Percentiles rank a stretch among this genome's conserved stretches.
These are phyloP conservation scores for Lasiosphaeria miniovina DNA, from an alignment of 495 filamentous ascomycete genomes.

Conservation along the genomic window DNA sequence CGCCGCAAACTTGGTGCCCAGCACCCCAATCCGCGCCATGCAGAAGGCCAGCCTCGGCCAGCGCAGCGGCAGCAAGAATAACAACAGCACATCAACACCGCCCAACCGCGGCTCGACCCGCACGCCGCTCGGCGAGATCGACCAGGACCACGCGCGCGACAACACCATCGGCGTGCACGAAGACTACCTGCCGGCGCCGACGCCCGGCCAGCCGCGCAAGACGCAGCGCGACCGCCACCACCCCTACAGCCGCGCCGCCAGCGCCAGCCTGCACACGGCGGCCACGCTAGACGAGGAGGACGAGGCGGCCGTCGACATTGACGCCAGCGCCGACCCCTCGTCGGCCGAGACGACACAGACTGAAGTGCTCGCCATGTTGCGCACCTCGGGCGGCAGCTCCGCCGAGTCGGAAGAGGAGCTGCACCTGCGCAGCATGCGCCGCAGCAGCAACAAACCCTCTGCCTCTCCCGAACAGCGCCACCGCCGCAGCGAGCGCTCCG, in stretches of 20 bases:
- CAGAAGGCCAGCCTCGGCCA: conserved; percentile 45
- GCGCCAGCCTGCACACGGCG: conserved; percentile 12
- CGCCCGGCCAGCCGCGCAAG: conserved; percentile 93
- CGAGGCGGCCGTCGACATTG: conserved; percentile 23
- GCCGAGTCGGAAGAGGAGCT: conserved; percentile 77
- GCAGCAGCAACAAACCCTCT: conserved; percentile 53
- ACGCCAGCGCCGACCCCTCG: neutral
- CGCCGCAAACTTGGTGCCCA: conserved; percentile 47
- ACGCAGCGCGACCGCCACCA: conserved; percentile 60
- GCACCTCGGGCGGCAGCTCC: conserved; percentile 40
- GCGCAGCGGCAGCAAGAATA: conserved; percentile 50
- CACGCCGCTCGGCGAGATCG: conserved; percentile 84
- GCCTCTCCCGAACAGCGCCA: conserved; percentile 32
- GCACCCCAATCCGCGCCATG: conserved; percentile 76
- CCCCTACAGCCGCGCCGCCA: conserved; percentile 44
- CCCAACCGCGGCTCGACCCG: conserved; percentile 74
- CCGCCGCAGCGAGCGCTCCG: conserved; percentile 33
- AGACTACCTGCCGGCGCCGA: conserved; percentile 89
- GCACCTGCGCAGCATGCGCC: conserved; percentile 69
- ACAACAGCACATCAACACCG: conserved; percentile 67
- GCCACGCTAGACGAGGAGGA: conserved; percentile 45
- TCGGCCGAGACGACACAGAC: conserved; percentile 24
- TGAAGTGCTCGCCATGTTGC: conserved; percentile 50
- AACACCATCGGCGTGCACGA: conserved; percentile 57
- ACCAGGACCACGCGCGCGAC: conserved; percentile 62